Evolutionary conservation across 2,329 filamentous ascomycete genomes (phyloP).

Genomic region (Xylaria digitata): DNA sequence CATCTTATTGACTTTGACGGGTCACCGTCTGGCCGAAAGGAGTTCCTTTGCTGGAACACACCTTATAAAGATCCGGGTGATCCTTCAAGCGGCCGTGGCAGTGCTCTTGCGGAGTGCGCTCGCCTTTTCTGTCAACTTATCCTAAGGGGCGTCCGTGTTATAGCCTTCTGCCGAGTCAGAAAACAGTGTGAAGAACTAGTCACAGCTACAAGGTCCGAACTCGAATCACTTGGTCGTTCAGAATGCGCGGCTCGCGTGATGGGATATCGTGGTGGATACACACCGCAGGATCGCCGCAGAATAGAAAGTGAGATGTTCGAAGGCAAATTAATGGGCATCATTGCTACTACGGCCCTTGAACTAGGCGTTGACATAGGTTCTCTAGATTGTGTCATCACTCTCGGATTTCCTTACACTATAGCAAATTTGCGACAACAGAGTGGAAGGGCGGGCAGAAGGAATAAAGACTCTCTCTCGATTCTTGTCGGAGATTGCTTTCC

Average conservation of each 20-base stretch:
- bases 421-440: constrained; percentile 95
- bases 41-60: constrained; percentile 98
- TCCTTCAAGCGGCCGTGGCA: constrained; percentile 85
- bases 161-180: constrained; percentile 90
- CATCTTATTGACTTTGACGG: constrained; percentile 89
- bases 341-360: constrained; percentile 93
- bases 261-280: constrained; percentile 96
- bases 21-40: constrained; percentile 90
- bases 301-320: constrained; percentile 99
- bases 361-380: constrained; percentile 95
- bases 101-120: constrained; percentile 85
- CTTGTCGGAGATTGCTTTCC: constrained; percentile 90
- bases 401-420: constrained; percentile 95
- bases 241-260: constrained; percentile 86
- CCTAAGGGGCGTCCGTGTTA: constrained; percentile 86
- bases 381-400: constrained; percentile 91
- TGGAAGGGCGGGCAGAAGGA: constrained; percentile 88
- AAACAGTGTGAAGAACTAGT: constrained; percentile 90
- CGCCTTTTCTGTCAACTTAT: constrained; percentile 91
- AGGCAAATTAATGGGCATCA: constrained; percentile 89
- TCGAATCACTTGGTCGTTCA: constrained; percentile 75
- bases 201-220: constrained; percentile 80
- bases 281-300: constrained; percentile 84
- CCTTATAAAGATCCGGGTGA: constrained; percentile 91
- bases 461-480: constrained; percentile 92